Evolutionary conservation across 805 yeast genomes (phyloP), one percentile per base, ranked within the genome.

Genomic region (Ogataea trehalophila): DNA sequence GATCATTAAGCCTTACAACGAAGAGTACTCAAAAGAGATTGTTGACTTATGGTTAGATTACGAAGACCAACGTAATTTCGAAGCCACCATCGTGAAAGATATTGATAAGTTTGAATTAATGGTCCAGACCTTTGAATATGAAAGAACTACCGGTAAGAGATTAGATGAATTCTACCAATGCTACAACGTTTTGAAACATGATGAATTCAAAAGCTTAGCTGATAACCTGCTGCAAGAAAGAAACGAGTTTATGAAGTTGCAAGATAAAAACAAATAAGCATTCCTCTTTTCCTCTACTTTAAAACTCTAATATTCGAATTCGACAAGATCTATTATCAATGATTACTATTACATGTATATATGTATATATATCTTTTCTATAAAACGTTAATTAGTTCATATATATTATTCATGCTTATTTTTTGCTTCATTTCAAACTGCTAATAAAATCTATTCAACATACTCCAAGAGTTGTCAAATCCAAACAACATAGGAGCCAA

Each of bases 71-170:
- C 74, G 88, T 55, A 79, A 84, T 39, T 64, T 79, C 23, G 98
- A 92, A 66, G 96, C 97, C 13, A 74, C 83, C 46, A 87, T 88
- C 56, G 97, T 92, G 53, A 92, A 92, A 69, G 97, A 92, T 66
- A 81, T 94, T 51, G 98, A 92, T 67, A 92, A 92, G 72, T 86
- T 79, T 61, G 97, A 90, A 68, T 79, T 90, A 79, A 72, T 87
- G 54, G 76, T 85, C 55, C 88, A 87, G 69, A 84, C 91, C 37
- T 81, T 81, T 75, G 87, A 90, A 66, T 92, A 91, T 62, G 96
- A 89, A 69, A 83, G 80, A 56, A 71, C 72, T 53, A 77, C 73
- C 56, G 75, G 81, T 11, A 77, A 77, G 51, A 81, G 80, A 56
- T 73, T 92, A 50, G 71, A 74, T 43, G 90, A 87, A 57, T 91